Base-by-base conservation (phyloP, 257 asterid species). In the Plectranthus barbatus region DNA sequence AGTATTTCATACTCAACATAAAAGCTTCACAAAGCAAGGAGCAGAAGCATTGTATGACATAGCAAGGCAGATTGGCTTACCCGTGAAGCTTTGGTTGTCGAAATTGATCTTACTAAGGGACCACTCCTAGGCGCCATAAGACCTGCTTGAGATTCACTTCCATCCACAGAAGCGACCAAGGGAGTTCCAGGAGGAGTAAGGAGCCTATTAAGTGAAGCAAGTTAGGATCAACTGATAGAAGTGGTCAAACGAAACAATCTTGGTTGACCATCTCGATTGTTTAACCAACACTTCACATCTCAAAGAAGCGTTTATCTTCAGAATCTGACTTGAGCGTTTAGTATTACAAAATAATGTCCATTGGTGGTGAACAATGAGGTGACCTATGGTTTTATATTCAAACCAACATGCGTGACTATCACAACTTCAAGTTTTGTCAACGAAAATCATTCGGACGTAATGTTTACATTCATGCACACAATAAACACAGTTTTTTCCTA, bases 181-280 rank as follows among this genome's bases (percentile, higher is more conserved):
- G 99, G 99, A 75, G 97, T 90, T 68, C 91, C 99, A 57, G 99
- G 99, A 76, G 99, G 99, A 62, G 99, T 93, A 66, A 93, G 96
- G 83, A 93, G 99, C 99, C 99, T 93, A 64, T 53, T 15, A 42
- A 37, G 65, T 60, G 50, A 50, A 72, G 67, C 56, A 61, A 60
- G 58, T 21, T 61, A 40, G 51, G 54, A 69, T 52, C 49, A 55
- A 33, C 42, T 50, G 14, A 19, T 51, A 20, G 55, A 56, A 41
- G 21, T 56, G 21, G 63, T 39, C 39, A 46, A 62, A 20, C 49
- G 18, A 37, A 29, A 29, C 55, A 66, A 45, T n/a, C 50, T 40
- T 60, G 54, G 64, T 55, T 34, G 53, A 68, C 71, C 42, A 60
- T 39, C 39, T 42, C 42, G 15, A 19, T 36, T 23, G 31, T 51